Evolutionary conservation across 305 asterid species (phyloP).

Genomic region (Fraxinus greggii): DNA sequence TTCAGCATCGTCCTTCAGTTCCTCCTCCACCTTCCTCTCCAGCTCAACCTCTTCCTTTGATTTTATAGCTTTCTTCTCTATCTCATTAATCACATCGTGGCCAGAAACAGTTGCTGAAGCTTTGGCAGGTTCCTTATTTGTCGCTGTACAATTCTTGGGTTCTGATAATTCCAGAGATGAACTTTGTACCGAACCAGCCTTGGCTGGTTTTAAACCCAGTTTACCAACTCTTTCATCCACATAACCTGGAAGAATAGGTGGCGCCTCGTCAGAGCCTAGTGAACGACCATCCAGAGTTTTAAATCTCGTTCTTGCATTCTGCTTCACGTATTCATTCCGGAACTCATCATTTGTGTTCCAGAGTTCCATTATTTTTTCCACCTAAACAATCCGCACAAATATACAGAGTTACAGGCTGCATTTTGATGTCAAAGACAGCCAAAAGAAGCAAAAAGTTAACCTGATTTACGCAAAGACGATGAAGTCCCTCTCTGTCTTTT

Average conservation of each 20-base stretch:
- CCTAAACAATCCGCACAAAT: slow-evolving; percentile 39
- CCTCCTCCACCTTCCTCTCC: slow-evolving; percentile 57
- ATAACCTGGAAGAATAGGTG: slow-evolving; percentile 48
- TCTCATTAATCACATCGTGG: slow-evolving; percentile 26
- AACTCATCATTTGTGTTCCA: slow-evolving; percentile 69
- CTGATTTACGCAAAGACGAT: slow-evolving; percentile 55
- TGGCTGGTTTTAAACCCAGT: slow-evolving; percentile 30
- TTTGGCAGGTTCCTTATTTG: slow-evolving; percentile 25
- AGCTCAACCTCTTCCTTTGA: slow-evolving; percentile 60
- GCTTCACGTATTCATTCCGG: slow-evolving; percentile 58
- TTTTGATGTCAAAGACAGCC: slow-evolving; percentile 11
- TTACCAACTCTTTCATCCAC: slow-evolving; percentile 39
- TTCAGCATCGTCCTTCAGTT: slow-evolving; percentile 43
- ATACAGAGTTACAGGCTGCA: slow-evolving; percentile 2
- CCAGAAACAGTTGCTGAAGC: slow-evolving; percentile 33
- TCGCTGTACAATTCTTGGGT: slow-evolving; percentile 28
- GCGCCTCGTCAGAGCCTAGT: slow-evolving; percentile 77
- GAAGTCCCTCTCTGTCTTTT: slow-evolving; percentile 56
- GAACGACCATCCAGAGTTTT: slow-evolving; percentile 81
- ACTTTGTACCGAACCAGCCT: slow-evolving; percentile 28
- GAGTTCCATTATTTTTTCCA: slow-evolving; percentile 57
- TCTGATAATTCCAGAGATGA: slow-evolving; percentile 34
- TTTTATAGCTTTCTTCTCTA: slow-evolving; percentile 36
- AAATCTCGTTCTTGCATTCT: slow-evolving; percentile 59
- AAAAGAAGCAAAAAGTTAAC: slow-evolving; percentile 32